Base-by-base conservation (phyloP, 2,329 filamentous ascomycete species). In the Beauveria scarabaeidicola region DNA sequence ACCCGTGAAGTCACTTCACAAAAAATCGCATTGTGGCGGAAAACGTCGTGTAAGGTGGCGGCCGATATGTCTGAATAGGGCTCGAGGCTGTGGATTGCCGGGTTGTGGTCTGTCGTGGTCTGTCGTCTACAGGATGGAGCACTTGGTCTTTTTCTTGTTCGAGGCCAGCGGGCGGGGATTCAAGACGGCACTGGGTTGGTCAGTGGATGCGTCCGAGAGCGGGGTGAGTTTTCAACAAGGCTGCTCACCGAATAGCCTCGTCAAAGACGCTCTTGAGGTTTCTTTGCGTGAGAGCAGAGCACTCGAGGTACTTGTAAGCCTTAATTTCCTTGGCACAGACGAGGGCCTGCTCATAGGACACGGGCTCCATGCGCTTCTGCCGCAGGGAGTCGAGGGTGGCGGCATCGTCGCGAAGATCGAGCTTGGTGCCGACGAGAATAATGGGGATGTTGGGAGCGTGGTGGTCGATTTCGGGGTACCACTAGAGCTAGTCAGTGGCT, bases 221-320 rank as follows among this genome's bases (percentile, higher is more conserved):
- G 11, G 29, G 25, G 6, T 3, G 3, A 63, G 59, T 65, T 36
- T 13, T 63, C 64, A 19, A 19, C 3, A 11, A 7, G 50, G 21
- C 10, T 25, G 77, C 87, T 68, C 78, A 97, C 94, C 94, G 88
- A 72, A 99, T 99, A 38, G 94, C 94, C 77, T 97, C 93, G 71
- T 99, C 94, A 72, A 99, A 99, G 52, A 99, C 94, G 69, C 91
- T 96, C 86, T 99, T 99, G 68, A 99, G 77, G 75, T 97, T 97
- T 70, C 93, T 83, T 80, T 97, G 94, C 41, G 94, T 99, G 66
- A 99, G 80, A 52, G 94, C 94, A 56, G 94, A 97, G 78, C 94
- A 99, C 77, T 99, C 94, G 46, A 97, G 83, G 77, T 99, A 99
- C 78, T 97, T 97, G 77, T 94, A 90, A 50, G 94, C 93, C 72